Percentiles rank a stretch among this genome's conserved stretches.
Conservation (phyloP, 495 filamentous ascomycete species). For the Platismatia glauca region DNA sequence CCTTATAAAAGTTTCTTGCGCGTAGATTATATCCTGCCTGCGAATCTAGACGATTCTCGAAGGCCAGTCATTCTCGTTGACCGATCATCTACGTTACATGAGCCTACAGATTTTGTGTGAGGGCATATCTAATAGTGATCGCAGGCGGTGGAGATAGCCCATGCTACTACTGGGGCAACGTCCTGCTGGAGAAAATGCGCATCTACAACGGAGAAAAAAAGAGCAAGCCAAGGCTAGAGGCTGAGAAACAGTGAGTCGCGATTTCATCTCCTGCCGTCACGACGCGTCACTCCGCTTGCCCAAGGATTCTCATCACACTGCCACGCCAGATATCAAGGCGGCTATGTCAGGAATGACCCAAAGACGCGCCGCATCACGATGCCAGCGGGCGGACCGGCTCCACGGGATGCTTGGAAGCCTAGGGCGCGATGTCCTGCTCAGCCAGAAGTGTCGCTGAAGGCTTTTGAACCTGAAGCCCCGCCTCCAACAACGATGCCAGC, state of each 20-base stretch:
- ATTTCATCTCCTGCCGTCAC: neutral
- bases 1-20: no score
- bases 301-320: neutral
- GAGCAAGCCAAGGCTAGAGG: conserved; percentile 20
- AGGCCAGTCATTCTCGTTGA: no score
- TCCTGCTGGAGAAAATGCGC: conserved; percentile 20
- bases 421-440: neutral
- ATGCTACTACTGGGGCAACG: conserved; percentile 20
- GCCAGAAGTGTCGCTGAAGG: neutral
- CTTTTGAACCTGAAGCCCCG: neutral
- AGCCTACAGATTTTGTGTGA: neutral
- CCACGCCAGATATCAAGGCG: neutral
- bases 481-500: neutral
- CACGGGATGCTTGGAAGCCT: neutral
- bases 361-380: neutral
- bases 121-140: neutral
- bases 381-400: neutral
- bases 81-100: no score
- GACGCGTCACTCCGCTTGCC: neutral
- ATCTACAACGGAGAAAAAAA: conserved; percentile 21
- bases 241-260: conserved; percentile 19
- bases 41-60: no score
- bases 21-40: no score
- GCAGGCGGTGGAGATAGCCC: conserved; percentile 14
- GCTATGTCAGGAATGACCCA: neutral